Evolutionary conservation across 2,329 filamentous ascomycete species (phyloP).

Genomic region (Cladosporium colombiae): DNA sequence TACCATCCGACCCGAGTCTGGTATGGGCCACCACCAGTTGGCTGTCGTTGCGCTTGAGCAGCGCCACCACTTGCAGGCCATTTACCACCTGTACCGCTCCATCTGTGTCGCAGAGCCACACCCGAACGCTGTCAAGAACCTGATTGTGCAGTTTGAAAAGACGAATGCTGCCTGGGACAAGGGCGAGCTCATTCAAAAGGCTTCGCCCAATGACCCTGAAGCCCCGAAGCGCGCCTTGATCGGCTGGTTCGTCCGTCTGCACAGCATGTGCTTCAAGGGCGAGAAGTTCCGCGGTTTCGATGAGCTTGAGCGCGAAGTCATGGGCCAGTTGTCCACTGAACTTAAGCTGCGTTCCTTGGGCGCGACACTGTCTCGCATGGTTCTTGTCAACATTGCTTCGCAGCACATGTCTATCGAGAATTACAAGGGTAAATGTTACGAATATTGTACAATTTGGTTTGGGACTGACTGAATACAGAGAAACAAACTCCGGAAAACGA

Average conservation of each 20-base stretch:
- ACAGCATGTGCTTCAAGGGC: slow-evolving; percentile 80
- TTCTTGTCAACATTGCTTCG: slow-evolving; percentile 82
- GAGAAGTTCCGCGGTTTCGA: slow-evolving; percentile 71
- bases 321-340: slow-evolving; percentile 73
- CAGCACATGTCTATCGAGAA: slow-evolving; percentile 69
- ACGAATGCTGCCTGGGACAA: slow-evolving; percentile 59
- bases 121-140: slow-evolving; percentile 71
- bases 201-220: slow-evolving; percentile 45
- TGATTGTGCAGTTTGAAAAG: slow-evolving; percentile 77
- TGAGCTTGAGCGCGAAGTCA: slow-evolving; percentile 82
- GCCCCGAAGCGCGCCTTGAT: slow-evolving; percentile 65
- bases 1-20: slow-evolving; percentile 74
- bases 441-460: no score
- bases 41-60: slow-evolving; percentile 81
- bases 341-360: slow-evolving; percentile 69
- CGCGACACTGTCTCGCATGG: slow-evolving; percentile 71
- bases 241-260: slow-evolving; percentile 82
- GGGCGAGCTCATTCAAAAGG: slow-evolving; percentile 51
- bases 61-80: slow-evolving; percentile 76
- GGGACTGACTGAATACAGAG: slow-evolving; percentile 16
- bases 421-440: slow-evolving; percentile 53
- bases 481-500: slow-evolving; percentile 33
- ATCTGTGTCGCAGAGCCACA: slow-evolving; percentile 74
- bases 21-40: slow-evolving; percentile 84
- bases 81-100: slow-evolving; percentile 88